Conservation (phyloP, 805 yeast genomes). For the Candida boidinii region DNA sequence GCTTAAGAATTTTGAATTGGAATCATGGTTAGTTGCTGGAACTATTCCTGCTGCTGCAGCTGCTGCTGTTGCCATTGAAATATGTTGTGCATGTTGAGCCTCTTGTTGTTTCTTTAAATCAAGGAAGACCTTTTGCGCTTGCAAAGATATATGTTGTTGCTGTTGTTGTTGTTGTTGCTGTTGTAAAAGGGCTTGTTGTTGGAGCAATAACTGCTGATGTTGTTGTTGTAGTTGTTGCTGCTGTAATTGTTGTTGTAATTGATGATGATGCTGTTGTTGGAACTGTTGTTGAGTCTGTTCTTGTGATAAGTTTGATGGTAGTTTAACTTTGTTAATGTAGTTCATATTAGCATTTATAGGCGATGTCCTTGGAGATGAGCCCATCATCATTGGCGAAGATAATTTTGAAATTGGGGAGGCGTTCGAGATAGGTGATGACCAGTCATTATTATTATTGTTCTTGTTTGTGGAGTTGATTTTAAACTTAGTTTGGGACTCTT, state of each 20-base stretch:
- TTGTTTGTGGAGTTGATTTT: not conserved
- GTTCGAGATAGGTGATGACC: constrained; percentile 12
- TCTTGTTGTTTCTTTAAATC: not conserved
- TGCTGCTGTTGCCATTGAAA: not conserved
- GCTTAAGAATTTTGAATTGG: too few species aligned
- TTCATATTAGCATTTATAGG: constrained; percentile 9
- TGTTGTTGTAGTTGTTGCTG: not conserved
- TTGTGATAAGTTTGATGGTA: not conserved
- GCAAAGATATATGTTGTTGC: not conserved
- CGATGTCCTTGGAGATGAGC: constrained; percentile 22
- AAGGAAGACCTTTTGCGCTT: not conserved
- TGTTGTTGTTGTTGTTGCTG: not conserved
- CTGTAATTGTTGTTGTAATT: not conserved
- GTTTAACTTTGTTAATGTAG: constrained; percentile 3
- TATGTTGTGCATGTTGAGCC: not conserved
- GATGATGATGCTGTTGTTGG: not conserved
- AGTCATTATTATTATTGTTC: not conserved
- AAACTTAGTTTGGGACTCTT: constrained; percentile 1
- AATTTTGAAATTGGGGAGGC: constrained; percentile 7
- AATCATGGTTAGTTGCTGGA: not conserved
- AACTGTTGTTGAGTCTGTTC: not conserved
- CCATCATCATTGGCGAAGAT: constrained; percentile 10
- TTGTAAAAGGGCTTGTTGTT: not conserved
- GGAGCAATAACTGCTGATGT: not conserved
- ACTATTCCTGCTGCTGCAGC: not conserved